Percentiles rank a stretch among this genome's conserved stretches.
Conservation (phyloP, 1,284 basidiomycete genomes). For the Cryptococcus amylolentus region DNA sequence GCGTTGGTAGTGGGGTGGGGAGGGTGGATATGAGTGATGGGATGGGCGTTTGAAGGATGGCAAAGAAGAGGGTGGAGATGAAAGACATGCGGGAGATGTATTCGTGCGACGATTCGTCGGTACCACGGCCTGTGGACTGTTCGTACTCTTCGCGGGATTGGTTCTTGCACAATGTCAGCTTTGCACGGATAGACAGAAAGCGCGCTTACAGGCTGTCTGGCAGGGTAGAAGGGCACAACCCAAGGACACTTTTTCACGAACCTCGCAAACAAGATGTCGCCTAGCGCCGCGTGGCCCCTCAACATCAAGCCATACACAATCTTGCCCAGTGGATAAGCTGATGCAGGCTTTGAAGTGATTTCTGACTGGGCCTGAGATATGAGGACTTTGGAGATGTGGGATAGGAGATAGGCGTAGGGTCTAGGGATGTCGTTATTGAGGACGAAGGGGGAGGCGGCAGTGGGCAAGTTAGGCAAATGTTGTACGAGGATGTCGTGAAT, state of each 20-base stretch:
- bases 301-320: slow-evolving; percentile 67
- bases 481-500: slow-evolving; percentile 58
- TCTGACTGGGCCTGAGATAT: slow-evolving; percentile 92
- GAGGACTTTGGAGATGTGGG: slow-evolving; percentile 81
- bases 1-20: slow-evolving; percentile 32
- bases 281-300: slow-evolving; percentile 59
- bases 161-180: slow-evolving; percentile 27
- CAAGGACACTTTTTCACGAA: slow-evolving; percentile 73
- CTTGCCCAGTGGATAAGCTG: slow-evolving; percentile 76
- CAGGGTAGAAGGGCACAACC: slow-evolving; percentile 52
- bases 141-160: slow-evolving; percentile 57
- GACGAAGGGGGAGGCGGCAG: slow-evolving; percentile 51
- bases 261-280: slow-evolving; percentile 76
- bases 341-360: slow-evolving; percentile 81
- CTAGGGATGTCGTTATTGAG: slow-evolving; percentile 16
- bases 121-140: slow-evolving; percentile 63
- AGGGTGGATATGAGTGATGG: slow-evolving; percentile 36
- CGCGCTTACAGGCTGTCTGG: slow-evolving; percentile 37
- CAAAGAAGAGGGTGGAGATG: slow-evolving; percentile 83
- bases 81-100: slow-evolving; percentile 75
- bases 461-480: slow-evolving; percentile 41
- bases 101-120: slow-evolving; percentile 59
- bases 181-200: not conserved
- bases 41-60: slow-evolving; percentile 59
- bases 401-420: slow-evolving; percentile 70